Evolutionary conservation across 1,284 basidiomycete genomes (phyloP).

Genomic region (Rhodotorula sp.): DNA sequence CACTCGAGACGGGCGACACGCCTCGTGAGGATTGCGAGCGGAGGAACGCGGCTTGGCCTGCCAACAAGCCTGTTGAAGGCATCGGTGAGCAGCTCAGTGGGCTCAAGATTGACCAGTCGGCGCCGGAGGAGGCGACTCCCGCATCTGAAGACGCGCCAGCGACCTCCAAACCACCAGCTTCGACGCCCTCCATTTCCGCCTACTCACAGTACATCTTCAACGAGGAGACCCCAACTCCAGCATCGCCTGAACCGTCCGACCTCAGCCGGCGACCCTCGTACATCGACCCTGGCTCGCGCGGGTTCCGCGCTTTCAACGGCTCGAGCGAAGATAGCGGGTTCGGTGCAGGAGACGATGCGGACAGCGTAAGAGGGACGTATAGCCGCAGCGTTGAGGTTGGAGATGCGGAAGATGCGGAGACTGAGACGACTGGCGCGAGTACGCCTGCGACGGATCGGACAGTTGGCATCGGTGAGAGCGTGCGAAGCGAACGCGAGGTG

Average conservation of each 20-base stretch:
- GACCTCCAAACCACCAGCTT: too few relatives aligned
- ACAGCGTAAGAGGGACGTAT: constrained; percentile 35
- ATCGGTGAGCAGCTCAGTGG: constrained; percentile 18
- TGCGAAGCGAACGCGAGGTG: constrained; percentile 9
- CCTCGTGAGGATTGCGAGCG: background rate
- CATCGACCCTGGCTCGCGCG: constrained; percentile 1
- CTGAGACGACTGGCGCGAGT: constrained; percentile 2
- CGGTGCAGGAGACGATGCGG: constrained; percentile 22
- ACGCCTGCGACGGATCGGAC: constrained; percentile 6
- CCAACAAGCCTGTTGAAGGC: constrained; percentile 7
- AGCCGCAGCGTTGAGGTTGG: constrained; percentile 23
- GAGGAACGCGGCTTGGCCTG: constrained; percentile 15
- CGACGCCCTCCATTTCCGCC: background rate
- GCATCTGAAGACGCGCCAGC: too few relatives aligned
- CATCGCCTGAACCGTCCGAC: background rate
- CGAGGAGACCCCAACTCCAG: background rate
- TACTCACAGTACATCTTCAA: constrained; percentile 33
- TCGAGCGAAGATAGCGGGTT: constrained; percentile 22
- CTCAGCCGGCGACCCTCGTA: background rate
- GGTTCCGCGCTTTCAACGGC: constrained; percentile 24
- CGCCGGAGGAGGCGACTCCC: background rate
- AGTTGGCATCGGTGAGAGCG: background rate
- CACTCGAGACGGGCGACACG: constrained; percentile 27
- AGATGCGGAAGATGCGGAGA: constrained; percentile 17
- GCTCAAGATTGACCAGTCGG: background rate